Evolutionary conservation across 1,284 basidiomycete genomes (phyloP).

Genomic region (Ceratobasidium sp.): DNA sequence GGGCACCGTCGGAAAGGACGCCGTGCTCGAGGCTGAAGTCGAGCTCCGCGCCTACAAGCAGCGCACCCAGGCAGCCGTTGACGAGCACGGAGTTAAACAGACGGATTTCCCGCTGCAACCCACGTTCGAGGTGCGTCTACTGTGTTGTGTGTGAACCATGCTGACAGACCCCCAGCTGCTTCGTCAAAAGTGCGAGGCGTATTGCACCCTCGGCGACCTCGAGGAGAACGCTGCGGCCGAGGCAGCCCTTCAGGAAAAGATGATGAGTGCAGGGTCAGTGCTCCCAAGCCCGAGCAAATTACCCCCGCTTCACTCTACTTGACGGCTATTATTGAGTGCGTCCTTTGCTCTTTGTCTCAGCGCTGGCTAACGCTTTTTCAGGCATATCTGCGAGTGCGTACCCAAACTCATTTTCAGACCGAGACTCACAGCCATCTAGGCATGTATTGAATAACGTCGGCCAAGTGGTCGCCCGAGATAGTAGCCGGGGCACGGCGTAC

Average conservation of each 20-base stretch:
- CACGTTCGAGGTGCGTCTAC: conserved; percentile 69
- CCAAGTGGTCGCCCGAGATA: conserved; percentile 82
- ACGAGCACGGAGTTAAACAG: conserved; percentile 56
- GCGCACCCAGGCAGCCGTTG: conserved; percentile 57
- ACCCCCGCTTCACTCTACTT: conserved; percentile 85
- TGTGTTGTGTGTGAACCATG: conserved; percentile 34
- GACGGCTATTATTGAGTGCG: conserved; percentile 91
- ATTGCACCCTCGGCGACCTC: conserved; percentile 80
- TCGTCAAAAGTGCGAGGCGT: conserved; percentile 81
- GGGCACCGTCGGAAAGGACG: conserved; percentile 82
- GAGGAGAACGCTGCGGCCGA: conserved; percentile 76
- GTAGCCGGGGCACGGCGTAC: conserved; percentile 74
- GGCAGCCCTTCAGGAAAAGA: conserved; percentile 62
- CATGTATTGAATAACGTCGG: conserved; percentile 83
- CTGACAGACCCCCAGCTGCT: conserved; percentile 59
- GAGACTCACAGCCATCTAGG: conserved; percentile 55
- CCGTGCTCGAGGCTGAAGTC: conserved; percentile 89
- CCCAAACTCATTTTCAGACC: conserved; percentile 34
- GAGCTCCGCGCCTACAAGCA: conserved; percentile 87
- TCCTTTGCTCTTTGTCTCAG: conserved; percentile 42
- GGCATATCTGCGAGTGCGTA: conserved; percentile 84
- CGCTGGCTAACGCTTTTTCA: conserved; percentile 47
- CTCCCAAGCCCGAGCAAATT: conserved; percentile 65
- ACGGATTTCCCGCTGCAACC: conserved; percentile 69
- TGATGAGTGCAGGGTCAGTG: conserved; percentile 54